Conservation (phyloP, 306 rosid genomes). For the Prinsepia uniflora region DNA sequence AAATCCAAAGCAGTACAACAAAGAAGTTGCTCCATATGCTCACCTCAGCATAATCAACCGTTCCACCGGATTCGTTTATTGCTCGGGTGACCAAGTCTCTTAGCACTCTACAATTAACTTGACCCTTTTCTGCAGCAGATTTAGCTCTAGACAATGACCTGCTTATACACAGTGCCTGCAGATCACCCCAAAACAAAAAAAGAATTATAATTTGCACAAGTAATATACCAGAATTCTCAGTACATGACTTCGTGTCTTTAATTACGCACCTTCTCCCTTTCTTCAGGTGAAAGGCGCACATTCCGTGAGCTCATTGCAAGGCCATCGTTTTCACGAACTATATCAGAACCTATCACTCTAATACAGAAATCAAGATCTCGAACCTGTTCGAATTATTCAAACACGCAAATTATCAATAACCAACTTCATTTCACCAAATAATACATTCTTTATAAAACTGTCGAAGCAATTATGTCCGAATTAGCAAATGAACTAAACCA, state of each 20-base stretch:
- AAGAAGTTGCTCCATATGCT: slow-evolving; percentile 5
- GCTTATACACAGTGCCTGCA: slow-evolving; percentile 73
- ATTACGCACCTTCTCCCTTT: slow-evolving; percentile 58
- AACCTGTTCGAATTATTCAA: slow-evolving; percentile 57
- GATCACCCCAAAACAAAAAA: neutral
- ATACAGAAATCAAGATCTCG: slow-evolving; percentile 82
- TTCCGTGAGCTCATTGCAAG: slow-evolving; percentile 95
- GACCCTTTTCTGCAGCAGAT: slow-evolving; percentile 62
- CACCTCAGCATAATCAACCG: slow-evolving; percentile 88
- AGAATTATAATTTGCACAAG: neutral
- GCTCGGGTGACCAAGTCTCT: slow-evolving; percentile 41
- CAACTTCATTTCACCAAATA: neutral
- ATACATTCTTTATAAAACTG: neutral
- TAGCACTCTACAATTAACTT: slow-evolving; percentile 46
- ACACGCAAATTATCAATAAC: neutral
- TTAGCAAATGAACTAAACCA: neutral
- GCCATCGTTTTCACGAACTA: slow-evolving; percentile 69
- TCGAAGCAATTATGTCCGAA: neutral
- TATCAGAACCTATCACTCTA: slow-evolving; percentile 63
- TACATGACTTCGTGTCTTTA: neutral
- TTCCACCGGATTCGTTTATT: slow-evolving; percentile 70
- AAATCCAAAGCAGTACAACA: neutral
- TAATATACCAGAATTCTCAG: neutral
- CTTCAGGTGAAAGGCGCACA: slow-evolving; percentile 69
- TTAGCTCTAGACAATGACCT: slow-evolving; percentile 65